Percentiles rank a stretch among this genome's conserved stretches.
Conservation (phyloP, 2,329 filamentous ascomycete genomes). For the Aspergillus hortae region DNA sequence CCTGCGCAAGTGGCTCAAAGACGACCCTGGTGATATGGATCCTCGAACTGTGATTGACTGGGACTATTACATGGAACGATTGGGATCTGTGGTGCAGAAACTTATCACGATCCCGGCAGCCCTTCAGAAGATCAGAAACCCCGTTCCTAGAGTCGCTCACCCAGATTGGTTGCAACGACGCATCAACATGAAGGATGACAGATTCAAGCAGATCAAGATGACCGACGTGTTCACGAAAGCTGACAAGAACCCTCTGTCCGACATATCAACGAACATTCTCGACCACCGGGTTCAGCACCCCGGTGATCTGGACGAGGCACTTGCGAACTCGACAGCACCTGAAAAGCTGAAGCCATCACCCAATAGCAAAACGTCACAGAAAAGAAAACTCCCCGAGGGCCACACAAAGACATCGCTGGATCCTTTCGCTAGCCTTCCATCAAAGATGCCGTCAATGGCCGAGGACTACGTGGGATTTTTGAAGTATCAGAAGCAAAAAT, state of each 20-base stretch:
- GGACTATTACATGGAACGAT: conserved; percentile 93
- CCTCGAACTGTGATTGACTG: conserved; percentile 88
- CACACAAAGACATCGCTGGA: conserved; percentile 61
- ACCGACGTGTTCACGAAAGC: conserved; percentile 74
- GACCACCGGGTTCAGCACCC: conserved; percentile 53
- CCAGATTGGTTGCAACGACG: conserved; percentile 94
- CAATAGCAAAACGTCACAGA: conserved; percentile 57
- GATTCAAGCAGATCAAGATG: conserved; percentile 97
- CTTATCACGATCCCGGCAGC: conserved; percentile 97
- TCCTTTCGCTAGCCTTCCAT: conserved; percentile 77
- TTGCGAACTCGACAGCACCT: conserved; percentile 57
- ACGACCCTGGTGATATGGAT: conserved; percentile 88
- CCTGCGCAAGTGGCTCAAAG: conserved; percentile 90
- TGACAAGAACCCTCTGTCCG: conserved; percentile 65
- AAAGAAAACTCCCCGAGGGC: conserved; percentile 70
- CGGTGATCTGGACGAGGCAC: conserved; percentile 71
- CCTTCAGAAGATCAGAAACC: conserved; percentile 90
- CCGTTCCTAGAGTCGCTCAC: conserved; percentile 87
- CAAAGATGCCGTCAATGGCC: conserved; percentile 76
- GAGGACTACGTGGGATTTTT: conserved; percentile 87
- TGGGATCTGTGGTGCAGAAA: conserved; percentile 97
- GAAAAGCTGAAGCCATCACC: conserved; percentile 62
- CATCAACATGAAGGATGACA: conserved; percentile 94
- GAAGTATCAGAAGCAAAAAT: conserved; percentile 95
- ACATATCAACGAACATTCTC: conserved; percentile 64